Base-by-base conservation (phyloP, 2,329 filamentous ascomycete species). In the Graphilbum fragrans region DNA sequence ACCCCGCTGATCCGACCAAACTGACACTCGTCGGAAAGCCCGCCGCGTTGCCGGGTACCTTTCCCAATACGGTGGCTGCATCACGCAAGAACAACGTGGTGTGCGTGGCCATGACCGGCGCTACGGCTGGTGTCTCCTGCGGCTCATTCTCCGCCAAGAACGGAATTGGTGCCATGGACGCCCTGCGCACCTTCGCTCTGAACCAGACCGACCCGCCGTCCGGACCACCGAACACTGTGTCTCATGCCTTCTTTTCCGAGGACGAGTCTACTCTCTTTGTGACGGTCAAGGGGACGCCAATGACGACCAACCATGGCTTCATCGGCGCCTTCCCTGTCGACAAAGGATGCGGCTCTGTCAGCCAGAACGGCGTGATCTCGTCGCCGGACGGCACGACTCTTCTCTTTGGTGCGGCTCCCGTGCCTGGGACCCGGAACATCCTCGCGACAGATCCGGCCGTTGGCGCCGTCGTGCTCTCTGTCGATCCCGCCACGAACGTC, bases 401-500 rank as follows among this genome's bases (percentile, higher is more conserved):
- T 1, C 61, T 72, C 1, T 74, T 80, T 48, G 75, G 75, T 8
- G 64, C 70, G 0, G 52, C 60, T 0, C 37, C 58, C 1, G 65
- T 79, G 33, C 65, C 66, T 1, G 59, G 59, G 0, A 62, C 61
- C 0, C 57, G 50, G 3, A 53, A 65, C 23, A 50, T 77, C 32
- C 73, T 80, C 45, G 65, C 64, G 0, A 73, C 74, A 0, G 76
- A 80, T 42, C 67, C 74, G 0, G 70, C 71, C 0, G 77, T 80
- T 41, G 76, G 76, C 6, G 68, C 58, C 0, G 66, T 63, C 0
- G 59, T 76, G 2, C 51, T 80, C 2, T 55, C 60, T 1, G 47
- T 74, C 2, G 39, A 49, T 16, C 8, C 29, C 6, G 60, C 61
- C 8, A 12, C 39, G 1, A 59, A 59, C 1, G 60, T n/a, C 18